A percentile compares a stretch with the other conserved stretches of the same genome.
Evolutionary conservation across 495 filamentous ascomycete species (phyloP).

Genomic region (Penicillium parvum): DNA sequence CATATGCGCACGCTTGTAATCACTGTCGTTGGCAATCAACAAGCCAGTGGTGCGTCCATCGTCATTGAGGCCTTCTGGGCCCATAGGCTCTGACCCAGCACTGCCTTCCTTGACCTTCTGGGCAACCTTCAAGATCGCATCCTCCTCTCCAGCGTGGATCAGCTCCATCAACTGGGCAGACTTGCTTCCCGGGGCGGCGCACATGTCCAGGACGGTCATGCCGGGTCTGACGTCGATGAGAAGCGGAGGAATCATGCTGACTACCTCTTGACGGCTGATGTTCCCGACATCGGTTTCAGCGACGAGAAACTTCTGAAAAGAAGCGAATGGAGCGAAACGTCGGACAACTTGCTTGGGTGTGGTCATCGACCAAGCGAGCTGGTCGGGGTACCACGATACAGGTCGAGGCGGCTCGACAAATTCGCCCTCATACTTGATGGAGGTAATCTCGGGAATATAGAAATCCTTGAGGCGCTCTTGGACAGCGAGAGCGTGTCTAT

Average conservation of each 20-base stretch:
- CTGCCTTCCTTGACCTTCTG: conserved; percentile 47
- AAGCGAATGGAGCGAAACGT: conserved; percentile 84
- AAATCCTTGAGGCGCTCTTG: conserved; percentile 77
- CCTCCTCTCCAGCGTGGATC: conserved; percentile 88
- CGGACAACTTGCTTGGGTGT: conserved; percentile 91
- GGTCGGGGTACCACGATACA: conserved; percentile 88
- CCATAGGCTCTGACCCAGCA: conserved; percentile 44
- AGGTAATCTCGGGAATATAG: conserved; percentile 83
- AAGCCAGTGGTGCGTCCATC: conserved; percentile 85
- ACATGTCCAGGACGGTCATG: conserved; percentile 91
- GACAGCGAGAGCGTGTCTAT: conserved; percentile 79
- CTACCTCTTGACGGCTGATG: conserved; percentile 92
- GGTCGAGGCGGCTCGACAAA: conserved; percentile 73
- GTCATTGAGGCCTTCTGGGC: conserved; percentile 58
- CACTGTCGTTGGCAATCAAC: conserved; percentile 90
- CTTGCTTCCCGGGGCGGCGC: conserved; percentile 95
- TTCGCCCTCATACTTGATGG: conserved; percentile 75
- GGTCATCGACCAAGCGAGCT: conserved; percentile 92
- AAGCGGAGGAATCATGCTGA: conserved; percentile 97
- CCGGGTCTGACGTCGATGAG: conserved; percentile 86
- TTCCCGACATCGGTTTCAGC: conserved; percentile 96
- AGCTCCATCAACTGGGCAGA: conserved; percentile 92
- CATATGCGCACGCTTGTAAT: conserved; percentile 95
- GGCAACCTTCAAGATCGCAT: conserved; percentile 59
- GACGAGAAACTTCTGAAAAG: conserved; percentile 97